phyloP scores from a whole-genome alignment of 805 yeast species.

The Myxozyma udenii region DNA sequence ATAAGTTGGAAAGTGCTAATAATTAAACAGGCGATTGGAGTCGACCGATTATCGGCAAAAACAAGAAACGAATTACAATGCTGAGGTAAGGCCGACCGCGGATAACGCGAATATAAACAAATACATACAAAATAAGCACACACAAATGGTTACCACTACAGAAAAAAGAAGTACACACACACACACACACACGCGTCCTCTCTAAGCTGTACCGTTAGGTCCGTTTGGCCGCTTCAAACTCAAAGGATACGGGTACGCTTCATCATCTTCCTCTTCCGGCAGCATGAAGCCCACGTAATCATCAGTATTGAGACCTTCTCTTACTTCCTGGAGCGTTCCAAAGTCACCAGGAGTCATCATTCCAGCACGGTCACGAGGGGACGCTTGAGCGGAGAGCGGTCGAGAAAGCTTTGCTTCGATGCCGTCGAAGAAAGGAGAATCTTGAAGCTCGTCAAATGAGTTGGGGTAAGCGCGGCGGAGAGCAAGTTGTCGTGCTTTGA shows the following conservation, averaged over 20 bases:
- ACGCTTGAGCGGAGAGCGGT: conserved; percentile 95
- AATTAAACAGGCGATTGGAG: conserved; percentile 82
- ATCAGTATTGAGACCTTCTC: conserved; percentile 63
- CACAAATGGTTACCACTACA: too few relatives aligned
- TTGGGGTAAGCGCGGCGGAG: conserved; percentile 92
- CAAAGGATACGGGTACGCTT: conserved; percentile 33
- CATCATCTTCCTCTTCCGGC: conserved; percentile 42
- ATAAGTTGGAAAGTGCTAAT: not conserved
- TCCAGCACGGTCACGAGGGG: conserved; percentile 73
- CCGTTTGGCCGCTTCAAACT: conserved; percentile 19
- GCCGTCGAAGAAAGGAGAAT: conserved; percentile 27
- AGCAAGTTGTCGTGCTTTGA: conserved; percentile 89
- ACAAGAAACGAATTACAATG: conserved; percentile 10
- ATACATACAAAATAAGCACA: too few relatives aligned
- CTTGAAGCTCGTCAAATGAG: conserved; percentile 49
- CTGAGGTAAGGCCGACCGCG: too few relatives aligned
- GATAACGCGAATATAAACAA: too few relatives aligned
- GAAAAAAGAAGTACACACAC: too few relatives aligned
- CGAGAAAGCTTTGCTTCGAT: conserved; percentile 62
- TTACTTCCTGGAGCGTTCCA: conserved; percentile 91
- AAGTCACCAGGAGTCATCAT: conserved; percentile 97
- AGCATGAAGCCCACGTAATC: conserved; percentile 59
- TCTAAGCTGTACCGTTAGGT: not conserved
- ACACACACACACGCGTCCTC: too few relatives aligned
- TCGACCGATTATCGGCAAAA: conserved; percentile 72